Percentiles rank a stretch among this genome's conserved stretches.
These are phyloP conservation scores for Alternaria triticina DNA, from an alignment of 2,329 filamentous ascomycete genomes.

Conservation along the genomic window DNA sequence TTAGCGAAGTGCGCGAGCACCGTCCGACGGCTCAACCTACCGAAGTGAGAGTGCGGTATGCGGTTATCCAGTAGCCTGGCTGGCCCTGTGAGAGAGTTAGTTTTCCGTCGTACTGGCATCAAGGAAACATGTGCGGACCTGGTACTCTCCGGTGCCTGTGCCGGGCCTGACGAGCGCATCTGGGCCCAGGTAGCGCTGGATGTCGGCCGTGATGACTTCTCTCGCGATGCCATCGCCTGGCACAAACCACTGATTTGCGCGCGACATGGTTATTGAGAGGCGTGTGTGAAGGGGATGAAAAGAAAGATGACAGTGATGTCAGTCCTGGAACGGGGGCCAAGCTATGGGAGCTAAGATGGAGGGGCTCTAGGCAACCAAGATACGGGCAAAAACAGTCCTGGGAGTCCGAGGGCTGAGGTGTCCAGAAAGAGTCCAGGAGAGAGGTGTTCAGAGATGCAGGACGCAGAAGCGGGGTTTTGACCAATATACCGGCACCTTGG, in stretches of 20 bases:
- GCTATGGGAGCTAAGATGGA: constrained; percentile 42
- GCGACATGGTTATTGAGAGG: constrained; percentile 36
- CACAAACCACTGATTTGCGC: constrained; percentile 57
- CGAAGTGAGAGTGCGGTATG: constrained; percentile 58
- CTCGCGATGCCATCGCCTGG: constrained; percentile 58
- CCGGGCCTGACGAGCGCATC: constrained; percentile 59
- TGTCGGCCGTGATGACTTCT: constrained; percentile 60
- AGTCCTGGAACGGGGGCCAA: constrained; percentile 43
- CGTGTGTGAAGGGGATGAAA: constrained; percentile 31
- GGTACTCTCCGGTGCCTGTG: constrained; percentile 52
- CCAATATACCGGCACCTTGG: constrained; percentile 49
- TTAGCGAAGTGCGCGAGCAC: constrained; percentile 21
- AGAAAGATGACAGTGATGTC: constrained; percentile 47
- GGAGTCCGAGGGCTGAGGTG: constrained; percentile 30
- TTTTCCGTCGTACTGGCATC: constrained; percentile 19
- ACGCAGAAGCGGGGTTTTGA: constrained; percentile 42
- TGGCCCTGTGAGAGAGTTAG: constrained; percentile 43
- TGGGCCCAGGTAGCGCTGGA: constrained; percentile 58
- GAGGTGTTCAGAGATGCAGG: constrained; percentile 31
- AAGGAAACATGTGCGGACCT: constrained; percentile 45
- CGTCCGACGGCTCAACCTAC: constrained; percentile 41
- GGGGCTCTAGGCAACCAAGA: constrained; percentile 40
- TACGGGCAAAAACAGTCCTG: constrained; percentile 27
- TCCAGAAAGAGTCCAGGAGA: constrained; percentile 36
- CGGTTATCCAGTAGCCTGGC: constrained; percentile 59